Evolutionary conservation across 148 eudicot genomes (phyloP).

Genomic region (Rhododendron williamsianum): DNA sequence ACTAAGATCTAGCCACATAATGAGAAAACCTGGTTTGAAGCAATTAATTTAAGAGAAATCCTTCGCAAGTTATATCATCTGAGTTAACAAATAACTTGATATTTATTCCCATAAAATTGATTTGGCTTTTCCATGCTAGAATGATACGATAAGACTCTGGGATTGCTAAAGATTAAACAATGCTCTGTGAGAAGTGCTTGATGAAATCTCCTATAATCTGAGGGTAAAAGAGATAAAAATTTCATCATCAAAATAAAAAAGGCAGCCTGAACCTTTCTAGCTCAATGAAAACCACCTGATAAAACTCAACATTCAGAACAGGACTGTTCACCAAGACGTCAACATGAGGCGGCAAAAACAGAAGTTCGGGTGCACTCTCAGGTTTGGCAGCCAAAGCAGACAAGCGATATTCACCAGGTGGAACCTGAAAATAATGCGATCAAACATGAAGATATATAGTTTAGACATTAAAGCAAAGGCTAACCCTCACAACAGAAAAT

Average conservation of each 20-base stretch:
- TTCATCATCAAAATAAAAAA: background rate
- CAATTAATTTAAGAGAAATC: background rate
- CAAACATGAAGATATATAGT: background rate
- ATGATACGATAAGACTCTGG: background rate
- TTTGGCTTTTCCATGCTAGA: background rate
- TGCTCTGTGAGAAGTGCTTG: background rate
- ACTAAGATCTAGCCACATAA: background rate
- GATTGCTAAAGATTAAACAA: background rate
- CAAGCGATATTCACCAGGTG: constrained; percentile 90
- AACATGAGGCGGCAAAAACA: constrained; percentile 65
- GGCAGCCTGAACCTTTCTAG: constrained; percentile 4
- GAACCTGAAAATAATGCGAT: constrained; percentile 49
- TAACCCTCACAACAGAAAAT: background rate
- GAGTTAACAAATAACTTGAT: background rate
- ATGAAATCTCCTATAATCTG: background rate
- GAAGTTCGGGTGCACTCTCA: constrained; percentile 66
- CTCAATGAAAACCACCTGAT: constrained; percentile 55
- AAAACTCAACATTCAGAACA: constrained; percentile 64
- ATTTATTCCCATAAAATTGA: background rate
- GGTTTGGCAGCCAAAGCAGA: constrained; percentile 79
- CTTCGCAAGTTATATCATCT: background rate
- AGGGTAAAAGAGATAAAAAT: background rate
- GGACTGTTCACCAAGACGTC: constrained; percentile 83
- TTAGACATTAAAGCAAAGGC: background rate
- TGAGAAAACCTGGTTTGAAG: background rate